phyloP scores from a whole-genome alignment of 2,329 filamentous ascomycete genomes.

The Talaromyces sp. region DNA sequence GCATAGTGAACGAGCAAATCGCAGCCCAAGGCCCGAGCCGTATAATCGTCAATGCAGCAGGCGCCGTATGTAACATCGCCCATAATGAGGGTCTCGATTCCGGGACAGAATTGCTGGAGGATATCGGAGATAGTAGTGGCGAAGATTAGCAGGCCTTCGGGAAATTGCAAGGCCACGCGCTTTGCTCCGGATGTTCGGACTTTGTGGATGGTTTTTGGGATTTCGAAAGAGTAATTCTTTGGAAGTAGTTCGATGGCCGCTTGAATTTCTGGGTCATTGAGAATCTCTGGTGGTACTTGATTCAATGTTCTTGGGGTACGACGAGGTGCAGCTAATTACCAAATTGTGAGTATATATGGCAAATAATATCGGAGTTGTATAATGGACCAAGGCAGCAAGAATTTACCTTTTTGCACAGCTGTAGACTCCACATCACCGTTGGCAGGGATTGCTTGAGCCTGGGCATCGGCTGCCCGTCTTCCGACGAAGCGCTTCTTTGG shows the following conservation, averaged over 20 bases:
- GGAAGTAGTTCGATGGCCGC: constrained; percentile 85
- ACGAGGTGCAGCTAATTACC: constrained; percentile 65
- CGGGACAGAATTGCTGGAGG: constrained; percentile 88
- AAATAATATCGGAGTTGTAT: constrained; percentile 3
- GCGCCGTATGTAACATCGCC: constrained; percentile 98
- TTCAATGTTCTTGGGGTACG: constrained; percentile 81
- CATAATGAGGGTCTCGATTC: constrained; percentile 94
- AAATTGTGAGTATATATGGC: background rate
- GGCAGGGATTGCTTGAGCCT: constrained; percentile 60
- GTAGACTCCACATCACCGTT: constrained; percentile 66
- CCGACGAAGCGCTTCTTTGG: constrained; percentile 94
- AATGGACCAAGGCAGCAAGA: constrained; percentile 4
- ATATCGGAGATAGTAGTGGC: constrained; percentile 98
- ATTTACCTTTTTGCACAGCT: constrained; percentile 42
- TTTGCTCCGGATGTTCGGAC: constrained; percentile 79
- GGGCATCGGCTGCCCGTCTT: constrained; percentile 65
- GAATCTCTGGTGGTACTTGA: constrained; percentile 83
- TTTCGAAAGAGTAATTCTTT: constrained; percentile 97
- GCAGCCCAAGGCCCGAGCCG: constrained; percentile 87
- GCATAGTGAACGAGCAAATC: constrained; percentile 96
- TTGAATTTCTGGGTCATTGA: constrained; percentile 82
- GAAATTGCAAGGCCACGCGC: constrained; percentile 92
- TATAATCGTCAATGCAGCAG: constrained; percentile 98
- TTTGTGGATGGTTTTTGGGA: constrained; percentile 95
- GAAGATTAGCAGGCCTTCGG: constrained; percentile 91